Conservation (phyloP, 2,329 filamentous ascomycete genomes). For the Penicillium sp. region DNA sequence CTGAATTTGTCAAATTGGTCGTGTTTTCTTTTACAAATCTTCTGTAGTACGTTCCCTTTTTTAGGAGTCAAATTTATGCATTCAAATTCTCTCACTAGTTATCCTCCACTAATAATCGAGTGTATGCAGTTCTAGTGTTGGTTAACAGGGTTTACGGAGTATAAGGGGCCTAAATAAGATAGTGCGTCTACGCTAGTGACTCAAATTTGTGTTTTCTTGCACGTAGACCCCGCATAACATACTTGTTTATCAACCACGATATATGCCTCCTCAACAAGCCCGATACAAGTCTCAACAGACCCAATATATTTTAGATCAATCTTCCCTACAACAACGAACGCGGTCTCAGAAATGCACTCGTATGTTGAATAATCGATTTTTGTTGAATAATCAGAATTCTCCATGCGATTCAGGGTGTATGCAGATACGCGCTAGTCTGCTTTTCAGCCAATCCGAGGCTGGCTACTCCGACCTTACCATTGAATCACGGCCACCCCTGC, state of each 20-base stretch:
- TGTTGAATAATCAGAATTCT: conserved; percentile 7
- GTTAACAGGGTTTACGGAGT: no score
- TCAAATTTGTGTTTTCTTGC: no score
- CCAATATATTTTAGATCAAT: neutral
- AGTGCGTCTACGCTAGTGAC: no score
- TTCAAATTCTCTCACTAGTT: no score
- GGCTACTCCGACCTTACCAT: neutral
- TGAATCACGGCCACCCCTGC: neutral
- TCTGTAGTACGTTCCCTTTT: no score
- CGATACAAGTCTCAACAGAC: neutral
- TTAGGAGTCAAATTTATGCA: no score
- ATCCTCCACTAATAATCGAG: no score
- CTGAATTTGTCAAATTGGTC: no score
- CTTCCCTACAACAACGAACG: neutral
- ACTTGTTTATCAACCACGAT: neutral
- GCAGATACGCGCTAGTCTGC: neutral
- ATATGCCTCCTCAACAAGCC: neutral
- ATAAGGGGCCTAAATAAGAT: no score
- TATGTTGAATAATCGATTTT: conserved; percentile 2
- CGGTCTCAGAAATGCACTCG: neutral
- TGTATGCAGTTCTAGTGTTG: no score
- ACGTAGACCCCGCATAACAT: no score
- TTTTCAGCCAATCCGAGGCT: neutral
- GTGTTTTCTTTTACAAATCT: no score
- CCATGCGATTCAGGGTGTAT: neutral